Conservation (phyloP, 1,284 basidiomycete species). For the Malassezia equina region DNA sequence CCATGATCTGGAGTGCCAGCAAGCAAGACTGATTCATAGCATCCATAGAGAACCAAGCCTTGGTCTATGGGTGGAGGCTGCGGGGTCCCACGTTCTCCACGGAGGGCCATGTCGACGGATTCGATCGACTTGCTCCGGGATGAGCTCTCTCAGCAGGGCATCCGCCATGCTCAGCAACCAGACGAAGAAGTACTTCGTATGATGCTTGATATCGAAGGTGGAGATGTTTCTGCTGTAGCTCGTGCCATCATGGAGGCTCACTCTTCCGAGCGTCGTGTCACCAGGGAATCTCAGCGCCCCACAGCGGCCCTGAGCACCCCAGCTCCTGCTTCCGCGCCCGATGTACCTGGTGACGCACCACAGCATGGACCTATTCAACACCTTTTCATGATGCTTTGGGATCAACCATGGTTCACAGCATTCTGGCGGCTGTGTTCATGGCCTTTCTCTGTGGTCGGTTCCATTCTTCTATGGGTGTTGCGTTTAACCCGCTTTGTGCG, state of each 20-base stretch:
- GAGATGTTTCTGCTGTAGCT: not conserved
- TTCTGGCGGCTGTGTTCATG: constrained; percentile 1
- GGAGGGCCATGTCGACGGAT: not conserved
- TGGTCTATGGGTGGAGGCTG: not conserved
- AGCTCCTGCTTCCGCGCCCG: not conserved
- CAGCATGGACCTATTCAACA: not conserved
- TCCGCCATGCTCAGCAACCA: not conserved
- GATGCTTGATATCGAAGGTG: constrained; percentile 14
- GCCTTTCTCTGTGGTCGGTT: constrained; percentile 6
- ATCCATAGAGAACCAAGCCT: not conserved
- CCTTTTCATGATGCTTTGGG: not conserved
- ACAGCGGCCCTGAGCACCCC: not conserved
- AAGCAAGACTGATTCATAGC: constrained; percentile 1
- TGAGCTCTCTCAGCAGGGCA: constrained; percentile 1
- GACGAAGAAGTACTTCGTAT: constrained; percentile 5
- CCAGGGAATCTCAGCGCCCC: not conserved
- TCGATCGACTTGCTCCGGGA: constrained; percentile 2
- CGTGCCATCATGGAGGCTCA: constrained; percentile 9
- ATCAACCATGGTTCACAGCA: not conserved
- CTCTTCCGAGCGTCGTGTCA: constrained; percentile 8
- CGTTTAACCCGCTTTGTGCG: not conserved
- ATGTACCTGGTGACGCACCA: not conserved
- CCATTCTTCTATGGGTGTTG: not conserved
- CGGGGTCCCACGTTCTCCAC: not conserved
- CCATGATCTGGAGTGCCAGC: not conserved